Percentiles rank a stretch among this genome's conserved stretches.
Conservation (phyloP, 2,329 filamentous ascomycete genomes). For the Exophiala mesophila region DNA sequence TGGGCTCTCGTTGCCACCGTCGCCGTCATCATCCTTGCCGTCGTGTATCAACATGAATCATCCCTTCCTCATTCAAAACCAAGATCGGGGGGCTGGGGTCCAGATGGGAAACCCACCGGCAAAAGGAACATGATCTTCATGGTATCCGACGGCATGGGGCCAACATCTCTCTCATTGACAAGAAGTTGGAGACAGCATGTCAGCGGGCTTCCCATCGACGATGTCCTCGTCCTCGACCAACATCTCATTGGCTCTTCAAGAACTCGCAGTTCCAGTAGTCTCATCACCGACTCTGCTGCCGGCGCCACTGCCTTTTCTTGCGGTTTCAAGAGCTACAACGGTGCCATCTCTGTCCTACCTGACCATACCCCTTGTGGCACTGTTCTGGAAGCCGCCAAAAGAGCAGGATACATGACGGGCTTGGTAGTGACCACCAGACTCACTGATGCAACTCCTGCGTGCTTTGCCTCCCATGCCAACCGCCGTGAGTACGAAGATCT, state of each 20-base stretch:
- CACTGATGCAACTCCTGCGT: conserved; percentile 93
- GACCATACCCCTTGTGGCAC: conserved; percentile 85
- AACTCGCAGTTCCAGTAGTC: conserved; percentile 74
- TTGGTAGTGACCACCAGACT: conserved; percentile 92
- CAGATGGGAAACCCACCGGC: conserved; percentile 45
- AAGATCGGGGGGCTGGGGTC: conserved; percentile 33
- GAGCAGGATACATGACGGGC: conserved; percentile 85
- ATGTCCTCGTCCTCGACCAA: conserved; percentile 75
- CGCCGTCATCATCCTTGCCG: conserved; percentile 71
- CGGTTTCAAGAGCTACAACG: conserved; percentile 90
- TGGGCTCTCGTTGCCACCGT: conserved; percentile 81
- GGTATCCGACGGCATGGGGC: conserved; percentile 98
- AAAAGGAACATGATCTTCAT: conserved; percentile 98
- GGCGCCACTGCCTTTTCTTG: conserved; percentile 96
- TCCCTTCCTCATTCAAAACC: conserved; percentile 34
- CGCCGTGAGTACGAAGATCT: conserved; percentile 75
- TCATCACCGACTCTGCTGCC: conserved; percentile 95
- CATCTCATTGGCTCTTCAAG: conserved; percentile 87
- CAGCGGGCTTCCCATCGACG: conserved; percentile 65
- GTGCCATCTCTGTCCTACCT: conserved; percentile 84
- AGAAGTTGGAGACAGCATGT: conserved; percentile 78
- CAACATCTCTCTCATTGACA: conserved; percentile 81
- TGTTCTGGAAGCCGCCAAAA: conserved; percentile 87
- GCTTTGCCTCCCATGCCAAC: conserved; percentile 85
- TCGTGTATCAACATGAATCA: conserved; percentile 68